Percentiles rank a stretch among this genome's conserved stretches.
Conservation (phyloP, 345 rosid genomes). For the Lepidium africanum region DNA sequence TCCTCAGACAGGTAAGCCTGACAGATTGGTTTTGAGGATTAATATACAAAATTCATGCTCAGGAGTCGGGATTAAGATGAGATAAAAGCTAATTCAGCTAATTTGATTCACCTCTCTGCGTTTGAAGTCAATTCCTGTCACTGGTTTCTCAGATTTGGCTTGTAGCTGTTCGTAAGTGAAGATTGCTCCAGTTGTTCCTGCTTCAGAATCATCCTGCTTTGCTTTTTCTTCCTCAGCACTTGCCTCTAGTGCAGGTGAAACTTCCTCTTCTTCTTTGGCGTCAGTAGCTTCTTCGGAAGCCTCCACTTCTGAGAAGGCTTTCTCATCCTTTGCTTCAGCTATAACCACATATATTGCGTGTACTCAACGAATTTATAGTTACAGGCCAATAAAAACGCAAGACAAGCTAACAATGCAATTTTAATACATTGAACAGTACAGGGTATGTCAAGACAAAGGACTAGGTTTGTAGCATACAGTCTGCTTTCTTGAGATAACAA, state of each 20-base stretch:
- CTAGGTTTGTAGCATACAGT: neutral
- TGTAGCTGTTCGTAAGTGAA: conserved; percentile 74
- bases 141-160: conserved; percentile 73
- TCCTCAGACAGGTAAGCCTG: conserved; percentile 74
- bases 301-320: conserved; percentile 41
- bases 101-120: conserved; percentile 65
- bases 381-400: neutral
- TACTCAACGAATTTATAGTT: neutral
- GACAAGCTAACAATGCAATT: neutral
- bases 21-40: neutral
- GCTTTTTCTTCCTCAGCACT: conserved; percentile 39
- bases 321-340: conserved; percentile 44
- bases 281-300: conserved; percentile 40
- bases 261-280: conserved; percentile 38
- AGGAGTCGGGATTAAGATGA: neutral
- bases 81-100: neutral
- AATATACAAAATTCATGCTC: neutral
- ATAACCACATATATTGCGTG: neutral
- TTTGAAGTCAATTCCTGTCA: conserved; percentile 78
- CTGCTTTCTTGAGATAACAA: neutral
- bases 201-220: conserved; percentile 38
- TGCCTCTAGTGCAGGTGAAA: conserved; percentile 33
- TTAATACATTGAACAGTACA: neutral
- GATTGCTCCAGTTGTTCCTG: conserved; percentile 28
- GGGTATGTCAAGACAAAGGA: neutral